Evolutionary conservation across 805 yeast species (phyloP).

Genomic region (Groenewaldozyma tartarivorans): DNA sequence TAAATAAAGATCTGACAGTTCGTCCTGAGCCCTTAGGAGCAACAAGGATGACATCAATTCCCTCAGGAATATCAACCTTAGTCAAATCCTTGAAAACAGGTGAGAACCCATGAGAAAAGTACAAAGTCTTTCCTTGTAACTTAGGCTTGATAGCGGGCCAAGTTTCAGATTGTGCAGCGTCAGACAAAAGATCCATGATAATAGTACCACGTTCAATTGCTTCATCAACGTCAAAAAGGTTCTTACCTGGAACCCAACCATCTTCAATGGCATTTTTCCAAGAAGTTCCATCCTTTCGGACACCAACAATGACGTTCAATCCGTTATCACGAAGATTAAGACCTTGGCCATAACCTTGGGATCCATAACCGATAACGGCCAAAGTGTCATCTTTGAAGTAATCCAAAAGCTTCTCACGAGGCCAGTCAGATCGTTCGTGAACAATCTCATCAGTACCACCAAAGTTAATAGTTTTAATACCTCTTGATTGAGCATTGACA

Average conservation of each 20-base stretch:
- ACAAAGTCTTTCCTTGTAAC: slow-evolving; percentile 92
- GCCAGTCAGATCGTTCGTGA: slow-evolving; percentile 99
- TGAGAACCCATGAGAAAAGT: slow-evolving; percentile 99
- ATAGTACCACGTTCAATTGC: slow-evolving; percentile 88
- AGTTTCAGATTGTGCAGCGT: slow-evolving; percentile 99
- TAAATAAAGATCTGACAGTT: slow-evolving; percentile 97
- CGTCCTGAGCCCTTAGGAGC: slow-evolving; percentile 99
- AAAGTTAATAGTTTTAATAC: slow-evolving; percentile 92
- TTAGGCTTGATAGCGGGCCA: slow-evolving; percentile 82
- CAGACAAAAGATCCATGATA: slow-evolving; percentile 96
- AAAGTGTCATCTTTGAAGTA: slow-evolving; percentile 97
- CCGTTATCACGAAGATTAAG: slow-evolving; percentile 99
- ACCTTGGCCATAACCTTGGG: slow-evolving; percentile 99
- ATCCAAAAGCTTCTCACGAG: slow-evolving; percentile 87
- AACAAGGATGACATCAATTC: slow-evolving; percentile 94
- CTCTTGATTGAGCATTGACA: slow-evolving; percentile 55
- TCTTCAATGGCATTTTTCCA: slow-evolving; percentile 99
- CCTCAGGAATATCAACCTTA: slow-evolving; percentile 88
- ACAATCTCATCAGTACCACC: slow-evolving; percentile 93
- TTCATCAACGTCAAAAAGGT: slow-evolving; percentile 88
- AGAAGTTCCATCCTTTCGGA: slow-evolving; percentile 96
- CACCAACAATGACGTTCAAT: slow-evolving; percentile 95
- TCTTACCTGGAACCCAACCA: slow-evolving; percentile 99
- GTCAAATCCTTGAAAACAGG: slow-evolving; percentile 98
- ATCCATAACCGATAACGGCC: slow-evolving; percentile 98